These are phyloP conservation scores for Aspergillus cejpii DNA, from an alignment of 2,329 filamentous ascomycete species.

Conservation along the genomic window DNA sequence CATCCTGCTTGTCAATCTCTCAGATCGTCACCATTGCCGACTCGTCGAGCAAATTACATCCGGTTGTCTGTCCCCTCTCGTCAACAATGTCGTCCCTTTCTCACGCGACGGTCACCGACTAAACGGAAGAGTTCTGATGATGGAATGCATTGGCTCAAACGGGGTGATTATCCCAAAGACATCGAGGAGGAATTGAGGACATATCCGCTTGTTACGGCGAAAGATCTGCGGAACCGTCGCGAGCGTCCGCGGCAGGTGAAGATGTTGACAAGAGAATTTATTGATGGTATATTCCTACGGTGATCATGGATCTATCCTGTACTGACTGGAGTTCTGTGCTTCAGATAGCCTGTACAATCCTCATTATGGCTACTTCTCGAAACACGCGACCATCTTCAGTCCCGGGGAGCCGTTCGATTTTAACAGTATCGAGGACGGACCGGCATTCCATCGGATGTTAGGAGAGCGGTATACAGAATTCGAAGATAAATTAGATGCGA, in stretches of 20 bases:
- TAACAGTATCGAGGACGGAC: constrained; percentile 69
- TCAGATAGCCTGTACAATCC: constrained; percentile 90
- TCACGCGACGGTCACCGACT: constrained; percentile 30
- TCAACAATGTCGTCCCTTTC: constrained; percentile 33
- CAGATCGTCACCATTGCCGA: constrained; percentile 29
- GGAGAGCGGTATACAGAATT: constrained; percentile 79
- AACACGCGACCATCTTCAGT: constrained; percentile 92
- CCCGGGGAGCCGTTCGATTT: constrained; percentile 91
- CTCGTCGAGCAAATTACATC: constrained; percentile 16
- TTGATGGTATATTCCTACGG: constrained; percentile 60
- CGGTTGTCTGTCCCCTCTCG: constrained; percentile 20
- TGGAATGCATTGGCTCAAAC: constrained; percentile 80
- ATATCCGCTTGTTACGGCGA: constrained; percentile 80
- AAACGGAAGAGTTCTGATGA: constrained; percentile 38
- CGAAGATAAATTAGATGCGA: constrained; percentile 75
- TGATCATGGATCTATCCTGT: background rate
- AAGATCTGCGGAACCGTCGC: constrained; percentile 62
- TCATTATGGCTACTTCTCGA: constrained; percentile 91
- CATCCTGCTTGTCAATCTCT: constrained; percentile 60
- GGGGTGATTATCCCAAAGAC: constrained; percentile 68
- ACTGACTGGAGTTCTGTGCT: background rate
- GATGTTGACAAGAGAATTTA: constrained; percentile 96
- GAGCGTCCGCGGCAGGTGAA: constrained; percentile 82
- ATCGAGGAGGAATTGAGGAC: constrained; percentile 70
- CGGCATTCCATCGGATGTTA: constrained; percentile 71